Conservation (phyloP, 2,329 filamentous ascomycete genomes). For the Alternaria brassicicola region DNA sequence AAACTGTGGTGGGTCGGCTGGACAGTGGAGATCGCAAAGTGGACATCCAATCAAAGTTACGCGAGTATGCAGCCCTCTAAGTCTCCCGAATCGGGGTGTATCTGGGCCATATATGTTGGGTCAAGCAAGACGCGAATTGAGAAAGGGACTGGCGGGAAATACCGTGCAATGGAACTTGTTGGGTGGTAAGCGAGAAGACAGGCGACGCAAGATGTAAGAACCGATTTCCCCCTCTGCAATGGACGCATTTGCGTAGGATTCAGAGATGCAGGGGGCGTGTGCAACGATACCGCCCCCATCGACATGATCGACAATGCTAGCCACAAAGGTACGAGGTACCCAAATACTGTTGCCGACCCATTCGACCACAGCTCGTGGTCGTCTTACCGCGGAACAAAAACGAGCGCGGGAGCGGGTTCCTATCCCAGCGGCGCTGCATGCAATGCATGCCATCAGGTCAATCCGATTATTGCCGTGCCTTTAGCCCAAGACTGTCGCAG, state of each 20-base stretch:
- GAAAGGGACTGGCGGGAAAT: background rate
- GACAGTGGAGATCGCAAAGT: constrained; percentile 11
- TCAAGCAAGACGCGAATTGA: background rate
- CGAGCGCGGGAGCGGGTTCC: constrained; percentile 23
- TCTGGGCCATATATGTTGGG: background rate
- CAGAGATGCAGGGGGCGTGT: constrained; percentile 9
- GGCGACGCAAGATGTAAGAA: background rate
- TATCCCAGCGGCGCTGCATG: constrained; percentile 18
- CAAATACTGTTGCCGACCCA: background rate
- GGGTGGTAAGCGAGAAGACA: background rate
- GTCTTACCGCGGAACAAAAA: constrained; percentile 7
- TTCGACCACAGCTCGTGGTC: constrained; percentile 1
- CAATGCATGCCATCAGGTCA: constrained; percentile 3
- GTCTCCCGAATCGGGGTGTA: background rate
- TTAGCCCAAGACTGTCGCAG: constrained; percentile 5
- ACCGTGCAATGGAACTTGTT: background rate
- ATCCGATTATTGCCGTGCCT: background rate
- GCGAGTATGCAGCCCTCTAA: background rate
- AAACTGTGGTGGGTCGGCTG: constrained; percentile 11
- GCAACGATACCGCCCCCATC: constrained; percentile 4
- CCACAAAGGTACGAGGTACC: background rate
- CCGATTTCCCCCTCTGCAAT: background rate
- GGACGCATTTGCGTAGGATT: constrained; percentile 1
- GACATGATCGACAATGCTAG: constrained; percentile 17
- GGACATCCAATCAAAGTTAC: constrained; percentile 18